Base-by-base conservation (phyloP, 306 rosid species). In the Prosopis cineraria region DNA sequence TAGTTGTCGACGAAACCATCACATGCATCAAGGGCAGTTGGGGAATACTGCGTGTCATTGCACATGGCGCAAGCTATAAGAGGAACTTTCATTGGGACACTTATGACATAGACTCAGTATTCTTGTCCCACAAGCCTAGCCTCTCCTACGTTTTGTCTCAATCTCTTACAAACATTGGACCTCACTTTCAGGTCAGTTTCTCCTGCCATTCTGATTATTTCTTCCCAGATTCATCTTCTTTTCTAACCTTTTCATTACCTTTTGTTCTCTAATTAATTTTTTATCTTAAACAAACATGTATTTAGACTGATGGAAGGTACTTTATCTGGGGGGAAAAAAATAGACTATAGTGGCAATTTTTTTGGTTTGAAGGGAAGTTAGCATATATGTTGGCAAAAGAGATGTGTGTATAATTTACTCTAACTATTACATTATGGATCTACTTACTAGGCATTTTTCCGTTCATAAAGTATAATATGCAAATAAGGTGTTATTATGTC, bases 401-500 rank as follows among this genome's bases (percentile, higher is more conserved):
- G 37, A 34, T 34, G 37, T 1, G 37, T 34, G 37, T 34, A 34
- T 34, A 34, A 34, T 34, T 34, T 34, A 34, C 37, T 34, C 37
- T 34, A 63, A 7, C 39, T 31, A 63, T 10, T 17, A 63, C 68
- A 31, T 7, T 20, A 19, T 63, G 43, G 17, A 33, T 29, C 70
- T 43, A 59, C 41, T 41, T n/a, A 59, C 70, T 27, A 52, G 7
- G 41, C 30, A 40, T 60, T 41, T 74, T 59, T 41, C 70, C 58
- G 29, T 56, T 25, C 17, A 59, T 58, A 58, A 39, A 40, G 44
- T 40, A 40, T 9, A 40, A 7, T 10, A 7, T 40, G 10, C 8
- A 13, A 40, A 1, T 40, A 40, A 40, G 44, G 44, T 7, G 12
- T 40, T 40, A 40, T 8, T 40, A 8, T 40, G 44, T 40, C 10